A percentile compares a stretch with the other conserved stretches of the same genome.
phyloP scores from a whole-genome alignment of 306 rosid genomes.

The Betula pendula region DNA sequence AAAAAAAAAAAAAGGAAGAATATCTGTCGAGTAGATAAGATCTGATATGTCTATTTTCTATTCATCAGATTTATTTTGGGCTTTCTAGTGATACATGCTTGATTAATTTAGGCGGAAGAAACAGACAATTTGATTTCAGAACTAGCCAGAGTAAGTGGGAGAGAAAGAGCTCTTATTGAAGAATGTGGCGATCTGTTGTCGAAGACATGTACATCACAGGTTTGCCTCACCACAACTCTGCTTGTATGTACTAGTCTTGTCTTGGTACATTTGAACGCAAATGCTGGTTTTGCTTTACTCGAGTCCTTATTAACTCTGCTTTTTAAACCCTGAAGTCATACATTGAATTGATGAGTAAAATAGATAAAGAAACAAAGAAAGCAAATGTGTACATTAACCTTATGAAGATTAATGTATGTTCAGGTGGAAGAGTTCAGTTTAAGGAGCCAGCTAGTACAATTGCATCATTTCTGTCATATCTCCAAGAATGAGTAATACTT shows the following conservation, averaged over 20 bases:
- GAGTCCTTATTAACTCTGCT: background rate
- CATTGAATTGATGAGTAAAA: background rate
- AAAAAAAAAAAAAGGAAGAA: background rate
- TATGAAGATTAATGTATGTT: slow-evolving; percentile 25
- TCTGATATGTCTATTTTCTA: background rate
- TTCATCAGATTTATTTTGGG: background rate
- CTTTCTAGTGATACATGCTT: slow-evolving; percentile 29
- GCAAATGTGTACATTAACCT: background rate
- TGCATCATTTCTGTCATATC: slow-evolving; percentile 26
- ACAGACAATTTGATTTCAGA: slow-evolving; percentile 63
- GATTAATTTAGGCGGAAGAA: slow-evolving; percentile 63
- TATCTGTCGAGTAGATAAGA: background rate
- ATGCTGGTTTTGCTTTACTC: background rate
- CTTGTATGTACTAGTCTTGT: background rate
- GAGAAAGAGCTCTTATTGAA: slow-evolving; percentile 71
- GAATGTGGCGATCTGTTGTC: slow-evolving; percentile 63
- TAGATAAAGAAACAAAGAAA: background rate
- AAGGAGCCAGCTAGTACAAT: slow-evolving; percentile 69
- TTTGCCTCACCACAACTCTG: slow-evolving; percentile 28
- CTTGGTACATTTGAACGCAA: background rate
- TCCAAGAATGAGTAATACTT: slow-evolving; percentile 19
- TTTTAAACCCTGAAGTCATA: background rate
- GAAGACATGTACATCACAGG: slow-evolving; percentile 62
- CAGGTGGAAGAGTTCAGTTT: slow-evolving; percentile 85
- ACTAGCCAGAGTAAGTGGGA: slow-evolving; percentile 61